phyloP scores from a whole-genome alignment of 129 eudicot species.

The Smallanthus sonchifolius region DNA sequence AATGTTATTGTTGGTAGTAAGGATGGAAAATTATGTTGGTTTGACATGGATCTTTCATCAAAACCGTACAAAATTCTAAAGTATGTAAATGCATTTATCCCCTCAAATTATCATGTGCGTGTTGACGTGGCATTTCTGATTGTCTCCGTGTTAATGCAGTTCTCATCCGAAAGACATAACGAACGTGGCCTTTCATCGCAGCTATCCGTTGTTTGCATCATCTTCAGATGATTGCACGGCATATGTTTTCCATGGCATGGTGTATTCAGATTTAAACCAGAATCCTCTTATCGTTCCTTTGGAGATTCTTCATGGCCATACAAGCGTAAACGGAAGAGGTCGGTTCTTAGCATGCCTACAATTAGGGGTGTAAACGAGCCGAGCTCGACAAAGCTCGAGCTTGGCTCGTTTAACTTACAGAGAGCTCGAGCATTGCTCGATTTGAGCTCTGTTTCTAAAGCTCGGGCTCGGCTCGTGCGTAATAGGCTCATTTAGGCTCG shows the following conservation, averaged over 20 bases:
- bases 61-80: constrained; percentile 73
- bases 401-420: too few relatives aligned
- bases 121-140: background rate
- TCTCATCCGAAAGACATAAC: constrained; percentile 76
- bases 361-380: too few relatives aligned
- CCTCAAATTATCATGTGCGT: background rate
- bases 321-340: constrained; percentile 76
- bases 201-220: constrained; percentile 90
- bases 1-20: constrained; percentile 88
- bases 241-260: constrained; percentile 96
- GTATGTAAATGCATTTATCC: constrained; percentile 36
- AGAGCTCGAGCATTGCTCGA: too few relatives aligned
- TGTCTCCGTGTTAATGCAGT: constrained; percentile 32
- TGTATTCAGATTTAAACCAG: constrained; percentile 83
- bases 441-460: too few relatives aligned
- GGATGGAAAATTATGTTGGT: constrained; percentile 94
- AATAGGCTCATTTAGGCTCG: too few relatives aligned
- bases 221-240: constrained; percentile 90
- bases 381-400: too few relatives aligned
- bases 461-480: too few relatives aligned
- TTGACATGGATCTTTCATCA: constrained; percentile 98
- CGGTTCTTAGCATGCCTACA: constrained; percentile 11
- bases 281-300: constrained; percentile 88
- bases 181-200: constrained; percentile 74
- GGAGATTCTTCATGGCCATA: constrained; percentile 80